Percentiles rank a stretch among this genome's conserved stretches.
Evolutionary conservation across 2,329 filamentous ascomycete species (phyloP).

Genomic region (Cladosporium phlei): DNA sequence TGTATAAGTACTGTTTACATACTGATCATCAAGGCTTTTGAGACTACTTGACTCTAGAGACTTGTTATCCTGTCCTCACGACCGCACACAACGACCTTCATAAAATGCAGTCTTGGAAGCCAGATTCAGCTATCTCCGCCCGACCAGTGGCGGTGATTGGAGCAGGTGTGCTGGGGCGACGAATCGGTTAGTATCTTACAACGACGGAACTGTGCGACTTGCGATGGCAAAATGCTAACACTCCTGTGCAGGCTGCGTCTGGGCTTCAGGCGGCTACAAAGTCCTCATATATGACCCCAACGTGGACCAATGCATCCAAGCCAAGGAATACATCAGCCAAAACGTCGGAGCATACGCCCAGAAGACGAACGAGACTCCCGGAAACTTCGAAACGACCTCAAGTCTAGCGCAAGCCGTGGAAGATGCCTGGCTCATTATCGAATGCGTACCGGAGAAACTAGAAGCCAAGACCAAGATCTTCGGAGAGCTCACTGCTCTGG

Average conservation of each 20-base stretch:
- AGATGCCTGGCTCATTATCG: constrained; percentile 51
- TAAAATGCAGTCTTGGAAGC: constrained; percentile 83
- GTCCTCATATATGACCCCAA: constrained; percentile 43
- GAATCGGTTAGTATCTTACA: constrained; percentile 25
- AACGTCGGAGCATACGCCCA: constrained; percentile 29
- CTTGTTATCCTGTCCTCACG: too few species aligned
- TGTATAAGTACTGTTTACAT: too few species aligned
- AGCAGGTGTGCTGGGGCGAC: constrained; percentile 41
- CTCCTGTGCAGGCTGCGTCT: background rate
- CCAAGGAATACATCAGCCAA: constrained; percentile 37
- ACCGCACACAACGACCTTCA: too few species aligned
- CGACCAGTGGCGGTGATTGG: constrained; percentile 76
- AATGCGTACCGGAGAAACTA: constrained; percentile 50
- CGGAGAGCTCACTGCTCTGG: constrained; percentile 40
- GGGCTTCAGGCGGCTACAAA: constrained; percentile 36
- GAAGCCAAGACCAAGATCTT: constrained; percentile 47
- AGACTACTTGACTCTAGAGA: too few species aligned
- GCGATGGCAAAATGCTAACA: background rate
- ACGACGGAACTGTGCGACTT: too few species aligned
- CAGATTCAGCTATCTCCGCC: constrained; percentile 84
- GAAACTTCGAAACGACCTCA: constrained; percentile 30
- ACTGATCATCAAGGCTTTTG: too few species aligned
- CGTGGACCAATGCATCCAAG: constrained; percentile 33
- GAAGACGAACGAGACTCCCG: constrained; percentile 20
- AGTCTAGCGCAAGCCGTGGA: constrained; percentile 39